phyloP scores from a whole-genome alignment of 2,329 filamentous ascomycete genomes.

The Aspergillus proliferans region DNA sequence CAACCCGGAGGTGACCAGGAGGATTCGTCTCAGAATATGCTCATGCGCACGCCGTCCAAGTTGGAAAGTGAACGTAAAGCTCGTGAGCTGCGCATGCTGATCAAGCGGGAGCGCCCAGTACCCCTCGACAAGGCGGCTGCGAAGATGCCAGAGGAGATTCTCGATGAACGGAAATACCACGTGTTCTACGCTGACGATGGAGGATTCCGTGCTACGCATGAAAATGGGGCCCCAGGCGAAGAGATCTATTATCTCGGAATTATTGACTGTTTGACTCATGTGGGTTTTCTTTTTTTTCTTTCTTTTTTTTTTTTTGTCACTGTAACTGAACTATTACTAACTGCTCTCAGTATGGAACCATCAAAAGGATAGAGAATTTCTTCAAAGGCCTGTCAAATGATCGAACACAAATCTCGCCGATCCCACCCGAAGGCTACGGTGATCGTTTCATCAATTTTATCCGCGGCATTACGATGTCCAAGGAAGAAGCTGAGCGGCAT shows the following conservation, averaged over 20 bases:
- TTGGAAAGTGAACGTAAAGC: constrained; percentile 87
- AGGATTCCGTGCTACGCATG: constrained; percentile 85
- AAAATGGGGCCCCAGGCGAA: constrained; percentile 75
- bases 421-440: constrained; percentile 84
- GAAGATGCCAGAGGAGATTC: constrained; percentile 85
- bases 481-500: constrained; percentile 66
- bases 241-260: constrained; percentile 98
- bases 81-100: constrained; percentile 81
- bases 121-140: constrained; percentile 77
- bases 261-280: constrained; percentile 95
- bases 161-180: constrained; percentile 67
- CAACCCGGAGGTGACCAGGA: constrained; percentile 72
- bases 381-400: constrained; percentile 88
- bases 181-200: constrained; percentile 93
- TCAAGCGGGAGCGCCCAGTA: constrained; percentile 88
- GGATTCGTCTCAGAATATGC: constrained; percentile 55
- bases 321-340: not conserved
- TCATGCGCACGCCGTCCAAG: constrained; percentile 88
- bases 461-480: constrained; percentile 79
- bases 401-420: constrained; percentile 81
- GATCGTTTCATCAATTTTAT: constrained; percentile 94
- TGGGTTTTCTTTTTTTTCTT: constrained; percentile 47
- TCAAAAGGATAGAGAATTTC: constrained; percentile 94
- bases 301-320: not conserved
- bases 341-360: constrained; percentile 67